Evolutionary conservation across 2,329 filamentous ascomycete genomes (phyloP).

Genomic region (Pestalotiopsis sp.): DNA sequence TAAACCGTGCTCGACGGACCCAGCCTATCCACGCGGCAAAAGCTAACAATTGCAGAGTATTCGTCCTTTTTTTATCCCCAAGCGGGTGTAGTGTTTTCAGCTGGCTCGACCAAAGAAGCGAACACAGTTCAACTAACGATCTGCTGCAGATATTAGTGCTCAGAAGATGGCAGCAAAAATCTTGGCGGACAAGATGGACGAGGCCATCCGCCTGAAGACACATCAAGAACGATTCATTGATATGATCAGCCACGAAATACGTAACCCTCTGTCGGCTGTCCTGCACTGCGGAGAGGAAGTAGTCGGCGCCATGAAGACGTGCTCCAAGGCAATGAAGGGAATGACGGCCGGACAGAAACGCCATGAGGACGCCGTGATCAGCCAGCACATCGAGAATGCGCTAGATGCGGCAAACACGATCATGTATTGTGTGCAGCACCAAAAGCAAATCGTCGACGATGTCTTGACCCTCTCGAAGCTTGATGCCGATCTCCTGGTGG

Average conservation of each 20-base stretch:
- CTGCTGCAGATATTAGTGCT: constrained; percentile 23
- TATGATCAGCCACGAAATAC: constrained; percentile 33
- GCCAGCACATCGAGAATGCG: constrained; percentile 51
- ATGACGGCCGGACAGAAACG: not conserved
- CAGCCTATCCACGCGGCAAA: not conserved
- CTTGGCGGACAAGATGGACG: constrained; percentile 29
- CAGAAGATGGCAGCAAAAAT: constrained; percentile 29
- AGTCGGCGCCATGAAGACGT: constrained; percentile 26
- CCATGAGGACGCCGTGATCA: not conserved
- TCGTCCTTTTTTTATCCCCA: not conserved
- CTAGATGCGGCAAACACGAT: constrained; percentile 80
- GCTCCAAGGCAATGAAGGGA: constrained; percentile 12
- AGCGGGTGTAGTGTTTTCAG: not conserved
- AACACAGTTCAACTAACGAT: not conserved
- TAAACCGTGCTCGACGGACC: not conserved
- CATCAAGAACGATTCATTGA: constrained; percentile 33
- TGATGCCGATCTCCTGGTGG: constrained; percentile 73
- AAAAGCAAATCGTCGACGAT: constrained; percentile 79
- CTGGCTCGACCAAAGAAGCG: not conserved
- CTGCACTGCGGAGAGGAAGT: constrained; percentile 31
- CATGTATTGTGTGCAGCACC: constrained; percentile 75
- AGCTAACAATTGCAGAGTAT: not conserved
- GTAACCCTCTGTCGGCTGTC: constrained; percentile 30
- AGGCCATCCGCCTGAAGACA: constrained; percentile 26
- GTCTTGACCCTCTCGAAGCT: constrained; percentile 75